Evolutionary conservation across 495 filamentous ascomycete genomes (phyloP).

Genomic region (Clohesyomyces aquaticus): DNA sequence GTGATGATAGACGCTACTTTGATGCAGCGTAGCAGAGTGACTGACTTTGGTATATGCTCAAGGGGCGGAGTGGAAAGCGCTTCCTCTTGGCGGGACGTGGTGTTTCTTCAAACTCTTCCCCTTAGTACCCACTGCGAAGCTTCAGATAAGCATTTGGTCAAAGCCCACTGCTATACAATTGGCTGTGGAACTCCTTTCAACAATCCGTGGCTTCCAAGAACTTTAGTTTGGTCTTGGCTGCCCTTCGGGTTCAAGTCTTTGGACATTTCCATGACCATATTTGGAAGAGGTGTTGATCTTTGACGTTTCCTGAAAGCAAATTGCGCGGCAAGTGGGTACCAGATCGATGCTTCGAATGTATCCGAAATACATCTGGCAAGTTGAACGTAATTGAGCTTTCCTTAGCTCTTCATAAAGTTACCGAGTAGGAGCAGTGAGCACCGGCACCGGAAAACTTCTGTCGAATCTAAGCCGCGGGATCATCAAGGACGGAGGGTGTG

Average conservation of each 20-base stretch:
- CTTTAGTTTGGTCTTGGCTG: neutral
- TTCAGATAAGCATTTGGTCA: constrained; percentile 19
- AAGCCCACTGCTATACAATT: constrained; percentile 2
- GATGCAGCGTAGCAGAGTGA: constrained; percentile 5
- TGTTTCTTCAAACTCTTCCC: constrained; percentile 20
- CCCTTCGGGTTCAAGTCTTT: neutral
- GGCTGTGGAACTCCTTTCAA: neutral
- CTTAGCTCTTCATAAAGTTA: no score
- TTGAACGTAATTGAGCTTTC: no score
- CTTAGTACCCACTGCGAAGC: constrained; percentile 27
- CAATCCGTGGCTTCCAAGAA: neutral
- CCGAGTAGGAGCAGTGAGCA: no score
- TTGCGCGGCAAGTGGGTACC: no score
- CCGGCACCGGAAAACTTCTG: no score
- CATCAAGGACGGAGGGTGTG: no score
- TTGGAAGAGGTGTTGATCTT: neutral
- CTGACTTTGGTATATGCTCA: neutral
- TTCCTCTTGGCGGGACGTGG: constrained; percentile 19
- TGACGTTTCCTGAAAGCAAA: neutral
- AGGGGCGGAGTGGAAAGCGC: constrained; percentile 22
- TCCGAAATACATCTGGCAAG: no score
- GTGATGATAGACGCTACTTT: neutral
- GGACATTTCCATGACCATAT: neutral
- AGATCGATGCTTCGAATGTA: no score
- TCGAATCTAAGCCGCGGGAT: no score